Conservation (phyloP, 805 yeast species). For the Lachancea thermotolerans region DNA sequence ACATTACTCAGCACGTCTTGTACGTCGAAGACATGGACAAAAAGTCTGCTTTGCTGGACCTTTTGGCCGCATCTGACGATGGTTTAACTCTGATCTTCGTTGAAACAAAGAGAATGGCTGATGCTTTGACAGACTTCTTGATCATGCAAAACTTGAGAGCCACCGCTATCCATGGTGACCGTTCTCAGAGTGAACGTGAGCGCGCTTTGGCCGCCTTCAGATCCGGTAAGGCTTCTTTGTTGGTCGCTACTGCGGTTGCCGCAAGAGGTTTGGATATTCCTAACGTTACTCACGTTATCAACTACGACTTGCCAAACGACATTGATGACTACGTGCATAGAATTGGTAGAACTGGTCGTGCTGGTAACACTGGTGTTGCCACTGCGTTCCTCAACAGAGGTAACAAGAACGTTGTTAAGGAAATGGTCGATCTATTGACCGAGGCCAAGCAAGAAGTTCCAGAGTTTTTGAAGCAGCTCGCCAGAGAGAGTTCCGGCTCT, state of each 20-base stretch:
- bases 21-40: conserved; percentile 93
- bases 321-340: conserved; percentile 98
- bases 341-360: conserved; percentile 99
- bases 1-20: conserved; percentile 88
- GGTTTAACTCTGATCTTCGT: conserved; percentile 93
- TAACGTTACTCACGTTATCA: conserved; percentile 94
- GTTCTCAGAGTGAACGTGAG: conserved; percentile 97
- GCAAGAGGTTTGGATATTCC: conserved; percentile 99
- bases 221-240: conserved; percentile 82
- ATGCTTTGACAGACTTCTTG: conserved; percentile 85
- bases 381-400: conserved; percentile 97
- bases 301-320: conserved; percentile 94
- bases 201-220: conserved; percentile 92
- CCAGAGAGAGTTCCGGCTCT: conserved; percentile 64
- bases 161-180: conserved; percentile 98
- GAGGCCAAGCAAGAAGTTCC: conserved; percentile 99
- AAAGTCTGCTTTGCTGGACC: conserved; percentile 82
- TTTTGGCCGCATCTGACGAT: conserved; percentile 68
- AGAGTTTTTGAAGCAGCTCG: conserved; percentile 68
- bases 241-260: conserved; percentile 99
- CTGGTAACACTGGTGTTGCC: conserved; percentile 98
- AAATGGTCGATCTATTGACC: conserved; percentile 72
- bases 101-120: conserved; percentile 99
- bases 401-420: conserved; percentile 83
- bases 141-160: conserved; percentile 89